Conservation (phyloP, 805 yeast genomes). For the Metschnikowia lunata region DNA sequence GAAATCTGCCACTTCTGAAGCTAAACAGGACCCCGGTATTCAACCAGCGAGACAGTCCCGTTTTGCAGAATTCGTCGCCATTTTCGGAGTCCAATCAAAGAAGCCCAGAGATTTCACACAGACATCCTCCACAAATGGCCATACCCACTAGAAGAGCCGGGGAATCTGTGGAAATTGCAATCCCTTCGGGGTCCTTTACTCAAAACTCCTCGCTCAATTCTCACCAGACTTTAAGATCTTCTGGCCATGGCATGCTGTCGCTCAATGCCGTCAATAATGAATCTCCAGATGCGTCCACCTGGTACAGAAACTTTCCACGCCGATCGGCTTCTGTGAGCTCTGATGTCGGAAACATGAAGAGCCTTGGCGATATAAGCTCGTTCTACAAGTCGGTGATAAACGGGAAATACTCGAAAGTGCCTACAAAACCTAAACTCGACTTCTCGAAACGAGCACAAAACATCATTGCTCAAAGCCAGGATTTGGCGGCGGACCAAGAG, state of each 20-base stretch:
- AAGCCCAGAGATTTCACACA: conserved; percentile 15
- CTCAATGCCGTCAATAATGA: conserved; percentile 1
- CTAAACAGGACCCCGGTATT: conserved; percentile 9
- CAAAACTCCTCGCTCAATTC: conserved; percentile 4
- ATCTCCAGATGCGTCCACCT: conserved; percentile 8
- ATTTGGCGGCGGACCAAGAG: conserved; percentile 9
- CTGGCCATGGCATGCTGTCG: conserved; percentile 6
- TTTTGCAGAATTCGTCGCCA: background rate
- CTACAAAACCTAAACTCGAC: conserved; percentile 5
- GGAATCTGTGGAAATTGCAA: conserved; percentile 70
- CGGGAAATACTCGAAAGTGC: conserved; percentile 10
- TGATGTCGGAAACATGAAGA: conserved; percentile 12
- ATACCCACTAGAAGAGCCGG: conserved; percentile 80
- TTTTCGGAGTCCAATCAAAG: conserved; percentile 7
- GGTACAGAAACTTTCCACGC: conserved; percentile 30
- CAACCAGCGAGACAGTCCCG: background rate
- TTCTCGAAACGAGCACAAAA: conserved; percentile 7
- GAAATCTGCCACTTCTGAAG: conserved; percentile 14
- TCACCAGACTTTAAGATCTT: conserved; percentile 4
- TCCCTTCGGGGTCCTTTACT: conserved; percentile 13
- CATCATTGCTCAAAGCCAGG: conserved; percentile 1
- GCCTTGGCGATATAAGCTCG: conserved; percentile 26
- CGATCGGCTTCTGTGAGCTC: conserved; percentile 13
- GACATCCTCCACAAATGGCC: conserved; percentile 52
- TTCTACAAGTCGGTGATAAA: conserved; percentile 21